Evolutionary conservation across 192 early-diverging fungal genomes (phyloP).

Genomic region (Linnemannia hyalina): DNA sequence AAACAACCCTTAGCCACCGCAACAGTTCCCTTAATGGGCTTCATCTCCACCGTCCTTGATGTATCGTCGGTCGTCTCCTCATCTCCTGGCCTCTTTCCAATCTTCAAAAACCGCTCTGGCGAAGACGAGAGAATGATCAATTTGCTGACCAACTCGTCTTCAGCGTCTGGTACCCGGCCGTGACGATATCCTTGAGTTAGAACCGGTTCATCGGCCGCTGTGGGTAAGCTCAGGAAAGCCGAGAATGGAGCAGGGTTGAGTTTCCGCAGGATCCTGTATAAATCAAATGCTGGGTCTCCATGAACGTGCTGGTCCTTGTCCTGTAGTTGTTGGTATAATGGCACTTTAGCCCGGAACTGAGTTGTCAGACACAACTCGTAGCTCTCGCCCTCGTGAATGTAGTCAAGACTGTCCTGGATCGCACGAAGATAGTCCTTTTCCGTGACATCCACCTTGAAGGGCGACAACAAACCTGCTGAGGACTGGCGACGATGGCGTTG

Average conservation of each 20-base stretch:
- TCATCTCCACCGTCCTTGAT: slow-evolving; percentile 82
- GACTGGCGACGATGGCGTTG: slow-evolving; percentile 33
- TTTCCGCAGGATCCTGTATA: slow-evolving; percentile 77
- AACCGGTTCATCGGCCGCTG: slow-evolving; percentile 13
- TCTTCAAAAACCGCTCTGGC: slow-evolving; percentile 75
- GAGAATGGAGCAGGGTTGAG: slow-evolving; percentile 92
- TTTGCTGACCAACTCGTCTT: slow-evolving; percentile 17
- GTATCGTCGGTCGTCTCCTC: slow-evolving; percentile 2
- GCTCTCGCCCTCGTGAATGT: slow-evolving; percentile 90
- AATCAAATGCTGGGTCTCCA: slow-evolving; percentile 44
- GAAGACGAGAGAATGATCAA: slow-evolving; percentile 53
- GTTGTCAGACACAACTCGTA: slow-evolving; percentile 97
- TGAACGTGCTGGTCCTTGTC: neutral
- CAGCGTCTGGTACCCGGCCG: neutral
- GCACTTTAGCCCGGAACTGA: slow-evolving; percentile 69
- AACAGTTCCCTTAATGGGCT: slow-evolving; percentile 95
- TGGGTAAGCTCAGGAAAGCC: slow-evolving; percentile 73
- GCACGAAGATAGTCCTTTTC: slow-evolving; percentile 67
- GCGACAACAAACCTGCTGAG: slow-evolving; percentile 20
- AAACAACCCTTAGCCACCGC: slow-evolving; percentile 62
- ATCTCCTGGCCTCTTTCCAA: slow-evolving; percentile 29
- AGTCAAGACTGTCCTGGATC: slow-evolving; percentile 66
- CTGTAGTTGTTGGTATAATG: slow-evolving; percentile 13
- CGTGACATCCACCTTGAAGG: slow-evolving; percentile 59
- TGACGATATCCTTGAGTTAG: neutral